Evolutionary conservation across 2,329 filamentous ascomycete genomes (phyloP), one percentile per base, ranked within the genome.

Genomic region (Pseudogymnoascus sp.): DNA sequence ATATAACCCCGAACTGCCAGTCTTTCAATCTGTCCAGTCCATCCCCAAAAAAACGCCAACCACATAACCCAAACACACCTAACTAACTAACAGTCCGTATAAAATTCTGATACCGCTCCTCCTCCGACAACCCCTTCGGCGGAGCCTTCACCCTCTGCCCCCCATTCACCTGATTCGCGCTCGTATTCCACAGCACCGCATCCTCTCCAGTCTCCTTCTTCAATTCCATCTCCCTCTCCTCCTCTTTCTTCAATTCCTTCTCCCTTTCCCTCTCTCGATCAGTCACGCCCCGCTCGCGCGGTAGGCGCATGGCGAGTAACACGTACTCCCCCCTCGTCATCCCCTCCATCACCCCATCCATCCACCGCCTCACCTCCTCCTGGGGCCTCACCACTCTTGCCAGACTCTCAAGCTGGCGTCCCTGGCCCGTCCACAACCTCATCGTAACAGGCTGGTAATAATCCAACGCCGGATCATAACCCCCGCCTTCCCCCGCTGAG

Each of bases 361-460:
- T 89, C 68, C 89, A 88, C 53, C 82, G 78, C 59, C 77, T 76
- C 21, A 88, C 86, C 67, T 87, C 84, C 14, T 87, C 84, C 28
- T 79, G 78, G 2, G 84, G 83, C 18, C 84, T 84, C 31, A 89
- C 84, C 1, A 87, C 83, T 60, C 82, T 79, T 18, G 80, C 77
- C 12, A 89, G 73, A 56, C 84, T 80, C 66, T 89, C 86, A 4
- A 89, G 76, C 65, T 85, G 78, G 50, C 82, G 80, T 1, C 81
- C 80, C 35, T 78, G 78, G 10, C 77, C 76, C 0, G 84, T 78
- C 63, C 80, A 80, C 23, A 89, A 73, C 16, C 84, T 80, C 61
- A 89, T 81, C 0, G 82, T 88, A 28, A 92, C 81, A 1, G 90
- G 89, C 68, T 92, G 88, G 71, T 91, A 93, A 74, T 89, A 91